phyloP scores from a whole-genome alignment of 140 eudicot species.

The Oenanthe javanica region DNA sequence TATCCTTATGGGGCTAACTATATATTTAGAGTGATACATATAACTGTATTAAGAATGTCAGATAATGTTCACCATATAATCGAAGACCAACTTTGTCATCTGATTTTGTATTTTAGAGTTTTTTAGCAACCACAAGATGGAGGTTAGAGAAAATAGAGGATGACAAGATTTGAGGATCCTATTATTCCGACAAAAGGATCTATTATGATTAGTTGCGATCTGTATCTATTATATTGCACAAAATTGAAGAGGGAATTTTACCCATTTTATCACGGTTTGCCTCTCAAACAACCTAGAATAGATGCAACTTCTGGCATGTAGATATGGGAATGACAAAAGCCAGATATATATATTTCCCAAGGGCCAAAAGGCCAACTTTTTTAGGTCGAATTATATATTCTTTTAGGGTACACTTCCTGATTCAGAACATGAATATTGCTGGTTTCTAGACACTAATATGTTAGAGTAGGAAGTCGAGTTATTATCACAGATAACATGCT shows the following conservation, averaged over 20 bases:
- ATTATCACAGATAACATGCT: not conserved
- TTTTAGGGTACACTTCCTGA: not conserved
- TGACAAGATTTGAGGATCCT: not conserved
- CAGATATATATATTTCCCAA: not conserved
- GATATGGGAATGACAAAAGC: not conserved
- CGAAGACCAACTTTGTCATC: conserved; percentile 1
- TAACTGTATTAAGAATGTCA: not conserved
- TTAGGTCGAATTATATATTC: not conserved
- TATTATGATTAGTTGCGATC: not conserved
- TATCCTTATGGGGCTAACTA: not conserved
- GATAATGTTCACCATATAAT: not conserved
- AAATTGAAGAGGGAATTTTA: not conserved
- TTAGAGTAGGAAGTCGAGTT: not conserved
- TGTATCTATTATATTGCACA: not conserved
- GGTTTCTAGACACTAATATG: not conserved
- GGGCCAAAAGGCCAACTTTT: not conserved
- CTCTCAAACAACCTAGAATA: not conserved
- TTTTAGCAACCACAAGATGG: not conserved
- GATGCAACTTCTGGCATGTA: not conserved
- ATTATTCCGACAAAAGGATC: not conserved
- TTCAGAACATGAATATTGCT: not conserved
- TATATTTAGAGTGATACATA: not conserved
- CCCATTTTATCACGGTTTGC: not conserved
- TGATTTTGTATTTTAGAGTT: not conserved
- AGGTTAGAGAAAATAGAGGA: not conserved